phyloP scores from a whole-genome alignment of 2,329 filamentous ascomycete genomes.

The Torrubiella hemipterigena region DNA sequence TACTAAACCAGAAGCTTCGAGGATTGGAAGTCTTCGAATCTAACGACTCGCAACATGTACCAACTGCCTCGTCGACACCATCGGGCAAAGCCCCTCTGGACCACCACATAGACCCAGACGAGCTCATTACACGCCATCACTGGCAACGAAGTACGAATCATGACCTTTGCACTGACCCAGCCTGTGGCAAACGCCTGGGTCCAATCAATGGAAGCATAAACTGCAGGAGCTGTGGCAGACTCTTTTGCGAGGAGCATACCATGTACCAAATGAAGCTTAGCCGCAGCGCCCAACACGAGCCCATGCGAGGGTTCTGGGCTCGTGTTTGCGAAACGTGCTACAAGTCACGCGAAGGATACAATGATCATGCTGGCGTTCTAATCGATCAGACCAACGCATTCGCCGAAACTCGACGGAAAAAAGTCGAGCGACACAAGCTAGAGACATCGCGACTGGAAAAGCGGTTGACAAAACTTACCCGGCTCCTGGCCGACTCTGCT shows the following conservation, averaged over 20 bases:
- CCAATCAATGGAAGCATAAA: constrained; percentile 77
- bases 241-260: constrained; percentile 96
- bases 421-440: constrained; percentile 72
- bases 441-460: constrained; percentile 88
- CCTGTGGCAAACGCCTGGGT: constrained; percentile 70
- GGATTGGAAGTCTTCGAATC: constrained; percentile 90
- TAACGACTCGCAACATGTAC: constrained; percentile 50
- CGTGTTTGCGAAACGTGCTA: constrained; percentile 98
- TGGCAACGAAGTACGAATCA: constrained; percentile 71
- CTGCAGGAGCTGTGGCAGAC: constrained; percentile 79
- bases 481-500: constrained; percentile 65
- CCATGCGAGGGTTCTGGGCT: constrained; percentile 82
- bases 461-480: constrained; percentile 78
- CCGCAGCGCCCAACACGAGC: constrained; percentile 77
- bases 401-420: constrained; percentile 56
- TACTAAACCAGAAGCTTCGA: constrained; percentile 88
- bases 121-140: constrained; percentile 75
- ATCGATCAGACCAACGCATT: constrained; percentile 67
- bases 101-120: constrained; percentile 61
- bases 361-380: constrained; percentile 65
- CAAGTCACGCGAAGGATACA: constrained; percentile 91
- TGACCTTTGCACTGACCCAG: constrained; percentile 77
- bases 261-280: constrained; percentile 99
- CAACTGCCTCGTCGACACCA: constrained; percentile 18
- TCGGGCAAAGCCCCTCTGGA: constrained; percentile 29